These are phyloP conservation scores for Apiosordaria backusii DNA, from an alignment of 495 filamentous ascomycete genomes.

Conservation along the genomic window DNA sequence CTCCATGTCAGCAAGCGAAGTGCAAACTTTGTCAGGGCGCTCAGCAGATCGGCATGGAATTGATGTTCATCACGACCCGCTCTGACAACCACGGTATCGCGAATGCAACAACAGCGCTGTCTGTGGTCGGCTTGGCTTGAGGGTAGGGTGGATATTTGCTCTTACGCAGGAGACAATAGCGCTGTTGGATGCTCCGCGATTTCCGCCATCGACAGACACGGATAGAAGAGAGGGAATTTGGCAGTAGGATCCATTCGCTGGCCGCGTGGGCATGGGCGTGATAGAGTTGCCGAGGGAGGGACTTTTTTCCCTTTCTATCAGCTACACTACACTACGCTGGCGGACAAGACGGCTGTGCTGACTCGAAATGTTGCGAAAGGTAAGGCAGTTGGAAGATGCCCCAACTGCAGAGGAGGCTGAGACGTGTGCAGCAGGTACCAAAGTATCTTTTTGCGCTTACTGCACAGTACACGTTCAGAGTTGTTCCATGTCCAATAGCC, in stretches of 20 bases:
- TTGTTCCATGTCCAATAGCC: not conserved
- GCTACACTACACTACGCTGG: no score
- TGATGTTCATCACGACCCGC: no score
- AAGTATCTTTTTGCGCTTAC: not conserved
- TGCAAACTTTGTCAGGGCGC: not conserved
- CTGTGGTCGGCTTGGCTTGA: no score
- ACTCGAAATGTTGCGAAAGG: not conserved
- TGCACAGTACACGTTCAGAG: no score
- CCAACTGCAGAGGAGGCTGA: slow-evolving; percentile 1
- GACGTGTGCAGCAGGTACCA: not conserved
- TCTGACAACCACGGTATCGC: not conserved
- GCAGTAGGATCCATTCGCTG: not conserved
- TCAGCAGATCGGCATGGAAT: not conserved
- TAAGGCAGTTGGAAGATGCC: no score
- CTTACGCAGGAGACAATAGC: not conserved
- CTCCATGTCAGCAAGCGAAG: not conserved
- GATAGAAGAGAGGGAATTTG: no score
- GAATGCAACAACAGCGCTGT: not conserved
- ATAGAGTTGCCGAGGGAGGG: not conserved
- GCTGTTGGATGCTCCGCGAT: not conserved
- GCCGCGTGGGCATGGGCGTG: no score
- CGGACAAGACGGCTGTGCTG: not conserved
- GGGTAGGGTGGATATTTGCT: not conserved
- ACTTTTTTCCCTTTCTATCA: not conserved
- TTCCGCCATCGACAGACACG: not conserved